Evolutionary conservation across 345 rosid genomes (phyloP), one percentile per base, ranked within the genome.

Genomic region (Citrus glauca): DNA sequence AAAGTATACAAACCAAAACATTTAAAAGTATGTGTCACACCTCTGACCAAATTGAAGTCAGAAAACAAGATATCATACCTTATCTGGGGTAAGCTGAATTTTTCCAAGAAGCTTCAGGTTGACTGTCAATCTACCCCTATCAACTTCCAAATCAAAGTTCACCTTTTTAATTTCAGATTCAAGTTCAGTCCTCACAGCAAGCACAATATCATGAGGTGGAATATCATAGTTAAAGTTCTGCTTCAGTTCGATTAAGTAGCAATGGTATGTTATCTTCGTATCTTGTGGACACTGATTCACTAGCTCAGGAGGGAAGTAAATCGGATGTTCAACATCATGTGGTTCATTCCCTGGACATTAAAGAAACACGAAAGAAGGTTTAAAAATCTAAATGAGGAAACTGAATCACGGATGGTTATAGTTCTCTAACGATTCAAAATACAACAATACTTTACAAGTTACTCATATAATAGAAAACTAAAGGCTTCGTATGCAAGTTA

Each of bases 261-360:
- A 87, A 70, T 84, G 79, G 74, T 92, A 94, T 59, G 32, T 59
- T 69, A 75, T 68, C 71, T 72, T 66, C 53, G 80, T 48, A 55
- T 65, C 53, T 14, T 63, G 22, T 17, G 81, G 76, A 57, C 80
- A 77, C 35, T 66, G 76, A 71, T 82, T 78, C 64, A 86, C 91
- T 68, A 96, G 84, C 77, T 94, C 97, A 62, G 90, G 87, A 7
- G 98, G 99, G 56, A 90, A 87, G 83, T 88, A 96, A 33, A 82
- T 48, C 9, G 95, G 97, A 45, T 91, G 96, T 62, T 91, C 92
- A 42, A 86, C 84, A 76, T 78, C 56, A 78, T 87, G 87, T 1
- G 63, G 64, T 33, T 80, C 82, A 66, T 76, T 86, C 40, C 80
- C 99, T 92, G 84, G 42, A 71, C 56, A 80, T 77, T n/a, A 57